Evolutionary conservation across 768 basidiomycete species (phyloP).

Genomic region (Kwoniella dejecticola): DNA sequence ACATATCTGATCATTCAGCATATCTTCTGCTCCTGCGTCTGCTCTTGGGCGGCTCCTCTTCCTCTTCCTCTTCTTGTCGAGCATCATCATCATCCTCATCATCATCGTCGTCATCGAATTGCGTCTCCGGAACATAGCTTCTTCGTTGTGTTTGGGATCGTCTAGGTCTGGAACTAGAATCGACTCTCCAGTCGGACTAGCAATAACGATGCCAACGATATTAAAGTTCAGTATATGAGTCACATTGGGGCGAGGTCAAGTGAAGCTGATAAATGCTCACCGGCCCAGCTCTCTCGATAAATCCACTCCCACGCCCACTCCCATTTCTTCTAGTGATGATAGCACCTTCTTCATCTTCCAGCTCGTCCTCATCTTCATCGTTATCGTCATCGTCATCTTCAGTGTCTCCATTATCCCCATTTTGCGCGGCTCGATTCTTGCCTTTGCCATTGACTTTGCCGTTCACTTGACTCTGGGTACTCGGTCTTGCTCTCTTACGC

Average conservation of each 20-base stretch:
- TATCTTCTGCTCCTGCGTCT: no score
- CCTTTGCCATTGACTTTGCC: constrained; percentile 12
- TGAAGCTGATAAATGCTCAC: background rate
- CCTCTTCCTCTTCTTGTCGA: constrained; percentile 19
- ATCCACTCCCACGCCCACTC: constrained; percentile 12
- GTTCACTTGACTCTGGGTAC: background rate
- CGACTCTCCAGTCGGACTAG: constrained; percentile 12
- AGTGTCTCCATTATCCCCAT: no score
- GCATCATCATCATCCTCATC: constrained; percentile 15
- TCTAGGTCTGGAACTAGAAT: constrained; percentile 6
- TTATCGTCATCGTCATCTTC: constrained; percentile 27
- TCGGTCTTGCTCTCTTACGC: constrained; percentile 21
- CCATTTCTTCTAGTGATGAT: background rate
- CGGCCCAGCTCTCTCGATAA: constrained; percentile 17
- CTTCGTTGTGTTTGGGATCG: no score
- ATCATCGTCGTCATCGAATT: constrained; percentile 27
- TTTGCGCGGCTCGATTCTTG: no score
- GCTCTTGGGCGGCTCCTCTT: background rate
- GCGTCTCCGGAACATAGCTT: constrained; percentile 36
- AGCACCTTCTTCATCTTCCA: constrained; percentile 27
- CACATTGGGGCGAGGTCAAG: background rate
- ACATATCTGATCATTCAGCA: no score
- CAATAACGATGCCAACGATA: background rate
- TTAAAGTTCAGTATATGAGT: background rate
- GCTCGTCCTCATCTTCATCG: constrained; percentile 16